A percentile compares a stretch with the other conserved stretches of the same genome.
These are phyloP conservation scores for Rubia occidens DNA, from an alignment of 305 asterid genomes.

Conservation along the genomic window DNA sequence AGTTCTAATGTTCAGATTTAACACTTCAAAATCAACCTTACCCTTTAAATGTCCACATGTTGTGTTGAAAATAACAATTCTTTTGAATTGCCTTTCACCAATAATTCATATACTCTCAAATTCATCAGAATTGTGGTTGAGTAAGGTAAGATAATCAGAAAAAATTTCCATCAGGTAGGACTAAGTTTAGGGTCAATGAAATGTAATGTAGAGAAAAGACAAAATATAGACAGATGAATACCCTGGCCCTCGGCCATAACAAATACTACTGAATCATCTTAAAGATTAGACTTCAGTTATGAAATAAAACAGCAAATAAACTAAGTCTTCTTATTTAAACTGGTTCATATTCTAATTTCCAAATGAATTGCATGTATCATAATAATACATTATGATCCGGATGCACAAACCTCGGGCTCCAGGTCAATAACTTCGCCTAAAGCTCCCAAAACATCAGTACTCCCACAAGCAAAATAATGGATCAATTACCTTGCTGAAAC, in stretches of 20 bases:
- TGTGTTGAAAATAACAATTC: constrained; percentile 53
- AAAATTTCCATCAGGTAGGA: background rate
- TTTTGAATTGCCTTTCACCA: constrained; percentile 83
- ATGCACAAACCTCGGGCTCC: constrained; percentile 52
- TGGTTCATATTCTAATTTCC: background rate
- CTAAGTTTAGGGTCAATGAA: background rate
- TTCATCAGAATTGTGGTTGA: constrained; percentile 66
- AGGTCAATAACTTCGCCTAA: constrained; percentile 53
- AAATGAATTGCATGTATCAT: too few relatives aligned
- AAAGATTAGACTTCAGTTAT: background rate
- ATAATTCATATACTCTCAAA: constrained; percentile 90
- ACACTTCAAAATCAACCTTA: constrained; percentile 40
- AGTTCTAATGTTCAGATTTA: too few relatives aligned
- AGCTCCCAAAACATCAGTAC: constrained; percentile 71
- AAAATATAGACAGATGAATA: constrained; percentile 19
- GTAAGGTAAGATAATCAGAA: constrained; percentile 18
- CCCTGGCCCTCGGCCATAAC: constrained; percentile 70
- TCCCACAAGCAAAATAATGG: constrained; percentile 84
- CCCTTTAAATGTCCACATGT: constrained; percentile 74
- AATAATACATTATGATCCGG: background rate
- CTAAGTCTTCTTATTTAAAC: too few relatives aligned
- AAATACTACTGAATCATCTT: too few relatives aligned
- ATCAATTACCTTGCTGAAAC: constrained; percentile 78
- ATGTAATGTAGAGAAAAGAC: background rate
- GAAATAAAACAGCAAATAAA: background rate